Evolutionary conservation across 176 grass and related monocot genomes (phyloP).

Genomic region (Hordeum vulgare): DNA sequence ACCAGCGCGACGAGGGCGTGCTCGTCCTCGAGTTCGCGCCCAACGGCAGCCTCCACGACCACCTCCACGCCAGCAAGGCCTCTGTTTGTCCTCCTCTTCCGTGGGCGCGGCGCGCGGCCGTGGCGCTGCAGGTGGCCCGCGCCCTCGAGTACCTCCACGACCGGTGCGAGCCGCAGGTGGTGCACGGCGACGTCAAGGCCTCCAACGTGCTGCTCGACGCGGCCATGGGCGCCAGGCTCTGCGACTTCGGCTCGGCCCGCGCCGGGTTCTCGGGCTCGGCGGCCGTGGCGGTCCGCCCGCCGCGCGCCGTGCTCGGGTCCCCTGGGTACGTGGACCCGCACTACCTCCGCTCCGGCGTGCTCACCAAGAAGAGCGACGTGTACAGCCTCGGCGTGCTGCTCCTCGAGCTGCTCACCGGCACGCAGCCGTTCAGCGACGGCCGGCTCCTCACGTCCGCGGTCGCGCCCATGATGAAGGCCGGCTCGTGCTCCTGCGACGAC

Average conservation of each 20-base stretch:
- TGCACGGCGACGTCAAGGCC: conserved; percentile 85
- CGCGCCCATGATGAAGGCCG: conserved; percentile 2
- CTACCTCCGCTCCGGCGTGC: conserved; percentile 63
- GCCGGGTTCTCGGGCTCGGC: conserved; percentile 56
- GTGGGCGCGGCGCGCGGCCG: conserved; percentile 41
- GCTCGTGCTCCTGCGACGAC: not conserved
- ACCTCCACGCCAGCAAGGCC: conserved; percentile 7
- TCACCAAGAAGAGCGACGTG: conserved; percentile 79
- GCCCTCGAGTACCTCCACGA: conserved; percentile 81
- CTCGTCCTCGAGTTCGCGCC: conserved; percentile 51
- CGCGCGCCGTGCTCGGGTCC: conserved; percentile 42
- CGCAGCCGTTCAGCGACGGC: conserved; percentile 49
- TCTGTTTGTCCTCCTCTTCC: no score
- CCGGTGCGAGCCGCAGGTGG: conserved; percentile 63
- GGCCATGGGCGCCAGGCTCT: conserved; percentile 57
- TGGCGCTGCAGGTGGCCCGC: conserved; percentile 57
- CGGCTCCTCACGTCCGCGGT: conserved; percentile 39
- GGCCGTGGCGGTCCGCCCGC: conserved; percentile 34
- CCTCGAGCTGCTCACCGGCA: conserved; percentile 78
- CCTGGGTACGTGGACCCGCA: conserved; percentile 88
- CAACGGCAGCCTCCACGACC: conserved; percentile 55
- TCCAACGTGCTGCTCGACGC: conserved; percentile 79
- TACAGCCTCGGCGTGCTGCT: conserved; percentile 89
- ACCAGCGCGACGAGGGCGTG: conserved; percentile 51
- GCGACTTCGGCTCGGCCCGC: conserved; percentile 76